A percentile compares a stretch with the other conserved stretches of the same genome.
phyloP scores from a whole-genome alignment of 257 asterid genomes.

The Solanum paucissectum region DNA sequence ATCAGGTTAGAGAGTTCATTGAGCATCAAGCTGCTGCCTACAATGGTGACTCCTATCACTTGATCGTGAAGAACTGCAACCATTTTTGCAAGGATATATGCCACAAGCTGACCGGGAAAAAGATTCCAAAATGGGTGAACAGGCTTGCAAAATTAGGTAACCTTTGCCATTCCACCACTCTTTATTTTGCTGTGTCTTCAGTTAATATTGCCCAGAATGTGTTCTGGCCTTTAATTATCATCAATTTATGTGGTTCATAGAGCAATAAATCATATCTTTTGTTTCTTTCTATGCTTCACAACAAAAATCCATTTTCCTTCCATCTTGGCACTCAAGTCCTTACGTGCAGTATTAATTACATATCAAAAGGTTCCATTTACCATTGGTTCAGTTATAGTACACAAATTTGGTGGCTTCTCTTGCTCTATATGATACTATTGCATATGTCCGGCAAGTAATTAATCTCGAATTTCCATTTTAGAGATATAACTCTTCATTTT shows the following conservation, averaged over 20 bases:
- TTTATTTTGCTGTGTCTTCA: not conserved
- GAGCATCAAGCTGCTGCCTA: conserved; percentile 72
- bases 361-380: not conserved
- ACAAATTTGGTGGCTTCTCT: not conserved
- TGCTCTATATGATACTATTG: not conserved
- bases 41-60: conserved; percentile 80
- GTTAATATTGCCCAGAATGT: not conserved
- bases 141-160: conserved; percentile 85
- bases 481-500: not conserved
- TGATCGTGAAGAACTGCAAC: conserved; percentile 89
- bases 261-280: not conserved
- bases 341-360: not conserved
- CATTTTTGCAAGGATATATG: conserved; percentile 92
- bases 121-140: conserved; percentile 91
- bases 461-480: not conserved
- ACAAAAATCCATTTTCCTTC: not conserved
- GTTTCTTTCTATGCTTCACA: not conserved
- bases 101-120: conserved; percentile 63
- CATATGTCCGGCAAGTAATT: not conserved
- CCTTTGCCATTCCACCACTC: not conserved
- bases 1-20: conserved; percentile 72
- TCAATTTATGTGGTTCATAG: not conserved
- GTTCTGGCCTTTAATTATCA: not conserved
- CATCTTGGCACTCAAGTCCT: not conserved
- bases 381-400: not conserved